phyloP scores from a whole-genome alignment of 179 eudicot genomes.

The Monotropa hypopitys region DNA sequence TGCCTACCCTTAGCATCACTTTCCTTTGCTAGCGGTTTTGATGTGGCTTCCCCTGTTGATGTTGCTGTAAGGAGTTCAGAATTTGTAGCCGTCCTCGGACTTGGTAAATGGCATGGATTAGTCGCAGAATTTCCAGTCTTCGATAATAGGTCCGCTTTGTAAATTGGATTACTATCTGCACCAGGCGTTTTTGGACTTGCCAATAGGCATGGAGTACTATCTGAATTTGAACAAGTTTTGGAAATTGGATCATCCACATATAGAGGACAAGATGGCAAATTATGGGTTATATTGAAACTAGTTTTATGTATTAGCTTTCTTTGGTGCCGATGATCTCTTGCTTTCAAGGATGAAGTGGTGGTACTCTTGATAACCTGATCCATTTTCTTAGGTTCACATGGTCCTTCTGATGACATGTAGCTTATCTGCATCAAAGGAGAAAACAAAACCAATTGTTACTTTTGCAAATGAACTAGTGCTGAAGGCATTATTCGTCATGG shows the following conservation, averaged over 20 bases:
- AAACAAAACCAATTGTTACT: not conserved
- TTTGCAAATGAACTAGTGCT: not conserved
- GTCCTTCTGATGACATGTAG: conserved; percentile 22
- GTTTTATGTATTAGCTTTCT: conserved; percentile 6
- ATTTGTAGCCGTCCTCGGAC: conserved; percentile 1
- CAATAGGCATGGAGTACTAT: not conserved
- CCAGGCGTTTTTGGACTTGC: not conserved
- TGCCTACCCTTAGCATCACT: conserved; percentile 11
- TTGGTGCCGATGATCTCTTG: not conserved
- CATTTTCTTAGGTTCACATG: conserved; percentile 18
- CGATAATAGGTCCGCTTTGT: not conserved
- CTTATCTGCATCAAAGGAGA: conserved; percentile 21
- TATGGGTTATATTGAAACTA: not conserved
- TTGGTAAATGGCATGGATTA: conserved; percentile 10
- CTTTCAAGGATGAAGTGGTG: conserved; percentile 9
- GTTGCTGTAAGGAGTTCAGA: conserved; percentile 2
- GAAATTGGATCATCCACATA: not conserved
- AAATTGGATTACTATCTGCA: not conserved
- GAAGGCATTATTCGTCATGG: not conserved
- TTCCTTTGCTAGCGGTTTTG: conserved; percentile 1
- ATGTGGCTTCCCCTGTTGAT: conserved; percentile 3
- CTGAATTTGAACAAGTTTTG: not conserved
- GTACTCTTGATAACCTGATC: conserved; percentile 12
- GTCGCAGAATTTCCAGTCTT: not conserved
- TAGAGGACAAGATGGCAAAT: not conserved